Evolutionary conservation across 306 rosid species (phyloP), one percentile per base, ranked within the genome.

Genomic region (Begonia fuchsioides): DNA sequence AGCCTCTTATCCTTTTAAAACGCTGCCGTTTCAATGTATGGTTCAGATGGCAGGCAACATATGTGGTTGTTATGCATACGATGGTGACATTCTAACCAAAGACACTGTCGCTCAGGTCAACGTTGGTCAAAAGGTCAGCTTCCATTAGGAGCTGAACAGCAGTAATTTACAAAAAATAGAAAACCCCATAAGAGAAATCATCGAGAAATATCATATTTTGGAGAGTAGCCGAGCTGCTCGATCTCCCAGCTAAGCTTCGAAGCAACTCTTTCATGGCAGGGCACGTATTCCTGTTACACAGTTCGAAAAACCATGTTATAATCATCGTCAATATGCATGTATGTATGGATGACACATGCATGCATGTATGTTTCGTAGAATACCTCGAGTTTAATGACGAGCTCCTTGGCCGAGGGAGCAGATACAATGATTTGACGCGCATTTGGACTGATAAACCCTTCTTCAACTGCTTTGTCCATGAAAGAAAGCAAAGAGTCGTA

Each of bases 391-490:
- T 80, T 74, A 76, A 67, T 76, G 68, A 80, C 76, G 15, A 80
- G 54, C 60, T 76, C 90, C 67, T 63, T 76, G 10, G 90, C 68
- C 11, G 90, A 76, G 19, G 90, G 79, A 13, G 84, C 90, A 15
- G 84, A 80, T 53, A 80, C 73, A 58, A 80, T 76, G 17, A 80
- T 80, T 67, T 76, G 79, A 32, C 90, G 90, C 8, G 90, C 84
- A 14, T 64, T 76, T 32, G 84, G 81, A 55, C 71, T 71, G 32
- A 80, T 66, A 44, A 80, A 80, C 16, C 90, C 84, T 62, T 80
- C 90, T 60, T 80, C 90, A 50, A 80, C 81, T 53, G 90, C 90
- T 76, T 76, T 76, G 66, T 80, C 90, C 15, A 80, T 72, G 50
- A 80, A 80, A 11, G 84, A 71, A 54, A 80, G 72, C 63, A 80